A percentile compares a stretch with the other conserved stretches of the same genome.
These are phyloP conservation scores for Botrytis deweyae DNA, from an alignment of 2,329 filamentous ascomycete species.

Conservation along the genomic window DNA sequence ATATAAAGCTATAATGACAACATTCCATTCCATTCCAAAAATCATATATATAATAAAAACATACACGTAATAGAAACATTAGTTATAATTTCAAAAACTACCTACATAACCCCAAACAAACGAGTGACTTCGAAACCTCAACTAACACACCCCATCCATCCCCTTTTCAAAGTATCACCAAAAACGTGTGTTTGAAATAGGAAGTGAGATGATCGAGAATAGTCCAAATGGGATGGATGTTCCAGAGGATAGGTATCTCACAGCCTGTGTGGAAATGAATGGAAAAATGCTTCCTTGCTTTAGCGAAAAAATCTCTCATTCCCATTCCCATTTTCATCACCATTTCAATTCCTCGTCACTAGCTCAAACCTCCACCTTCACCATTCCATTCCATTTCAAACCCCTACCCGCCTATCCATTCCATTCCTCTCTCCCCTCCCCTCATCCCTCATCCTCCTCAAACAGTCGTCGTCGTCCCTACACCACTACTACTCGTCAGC, in stretches of 20 bases:
- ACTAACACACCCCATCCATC: neutral
- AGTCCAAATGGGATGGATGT: neutral
- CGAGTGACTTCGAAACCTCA: neutral
- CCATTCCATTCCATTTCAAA: neutral
- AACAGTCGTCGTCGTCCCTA: neutral
- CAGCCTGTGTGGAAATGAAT: neutral
- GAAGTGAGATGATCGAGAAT: neutral
- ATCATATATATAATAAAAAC: too few relatives aligned
- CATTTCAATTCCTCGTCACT: neutral
- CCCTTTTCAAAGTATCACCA: neutral
- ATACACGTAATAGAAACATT: too few relatives aligned
- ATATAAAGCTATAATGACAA: too few relatives aligned
- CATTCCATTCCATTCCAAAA: too few relatives aligned
- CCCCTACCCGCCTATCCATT: neutral
- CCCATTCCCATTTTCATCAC: neutral
- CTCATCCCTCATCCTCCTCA: neutral
- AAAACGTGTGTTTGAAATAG: neutral
- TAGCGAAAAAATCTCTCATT: neutral
- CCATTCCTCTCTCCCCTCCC: neutral
- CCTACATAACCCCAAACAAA: neutral
- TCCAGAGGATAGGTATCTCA: neutral
- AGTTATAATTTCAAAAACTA: neutral
- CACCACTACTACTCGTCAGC: neutral
- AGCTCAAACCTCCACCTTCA: neutral
- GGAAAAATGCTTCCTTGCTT: neutral